Evolutionary conservation across 1,284 basidiomycete genomes (phyloP), one percentile per base, ranked within the genome.

Genomic region (Ganoderma meredithae): DNA sequence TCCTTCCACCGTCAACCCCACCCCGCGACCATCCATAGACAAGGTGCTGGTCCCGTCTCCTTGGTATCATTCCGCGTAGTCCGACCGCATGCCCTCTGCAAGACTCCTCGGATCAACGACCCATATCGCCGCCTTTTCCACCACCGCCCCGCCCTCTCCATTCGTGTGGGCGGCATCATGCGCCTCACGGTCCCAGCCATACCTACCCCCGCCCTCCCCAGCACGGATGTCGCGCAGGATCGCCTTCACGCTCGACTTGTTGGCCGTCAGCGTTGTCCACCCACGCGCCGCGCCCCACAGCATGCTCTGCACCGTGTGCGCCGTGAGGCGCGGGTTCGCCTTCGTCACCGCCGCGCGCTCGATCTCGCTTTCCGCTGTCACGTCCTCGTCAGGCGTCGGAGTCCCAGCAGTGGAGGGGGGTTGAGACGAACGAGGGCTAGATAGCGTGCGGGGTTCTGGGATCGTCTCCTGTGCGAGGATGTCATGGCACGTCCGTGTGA

Each of bases 261-360:
- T 95, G 22, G 93, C 92, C 6, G 92, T 94, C 60, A 95, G 81
- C 25, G 92, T 95, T 66, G 94, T 95, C 90, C 93, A 91, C 1
- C 91, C 89, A 40, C 87, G 82, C 49, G 79, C 81, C 0, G 91
- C 88, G 31, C 93, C 94, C 78, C 86, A 86, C 12, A 90, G 81
- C 80, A 93, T 81, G 71, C 90, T 91, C 64, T 88, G 84, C 17
- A 91, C 86, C 0, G 91, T 94, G 73, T 93, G 92, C 10, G 83
- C 86, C 0, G 90, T 92, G 55, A 92, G 80, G 25, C 84, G 82
- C 3, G 86, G 83, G 72, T 89, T 90, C 41, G 83, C 82, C 66
- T 83, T 86, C 47, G 83, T 87, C 40, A 88, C 85, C 25, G 80
- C 79, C 13, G 89, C 85, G 22, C 86, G 81, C 76, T 84, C 81